These are phyloP conservation scores for Jasminum sambac DNA, from an alignment of 257 asterid genomes.

Conservation along the genomic window DNA sequence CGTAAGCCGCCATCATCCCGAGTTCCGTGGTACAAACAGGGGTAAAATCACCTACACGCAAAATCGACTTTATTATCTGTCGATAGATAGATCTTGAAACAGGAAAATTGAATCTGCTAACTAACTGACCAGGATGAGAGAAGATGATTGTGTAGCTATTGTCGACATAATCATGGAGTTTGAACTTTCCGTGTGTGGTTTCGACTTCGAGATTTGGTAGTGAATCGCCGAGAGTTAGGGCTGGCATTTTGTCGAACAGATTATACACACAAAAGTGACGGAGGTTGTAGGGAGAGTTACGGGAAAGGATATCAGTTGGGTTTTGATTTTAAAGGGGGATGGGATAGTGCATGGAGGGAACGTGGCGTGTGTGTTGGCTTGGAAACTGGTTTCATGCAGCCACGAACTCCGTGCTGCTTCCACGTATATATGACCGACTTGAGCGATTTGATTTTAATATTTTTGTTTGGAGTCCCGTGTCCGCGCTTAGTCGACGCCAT, in stretches of 20 bases:
- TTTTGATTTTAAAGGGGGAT: background rate
- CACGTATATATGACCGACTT: constrained; percentile 29
- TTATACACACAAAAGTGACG: background rate
- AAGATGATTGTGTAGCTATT: constrained; percentile 64
- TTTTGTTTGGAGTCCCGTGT: background rate
- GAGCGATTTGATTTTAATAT: background rate
- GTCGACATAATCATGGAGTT: constrained; percentile 66
- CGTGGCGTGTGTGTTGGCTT: constrained; percentile 30
- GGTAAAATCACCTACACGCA: constrained; percentile 64
- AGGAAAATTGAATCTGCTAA: background rate
- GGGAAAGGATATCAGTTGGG: background rate
- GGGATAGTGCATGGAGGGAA: constrained; percentile 32
- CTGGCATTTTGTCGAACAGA: constrained; percentile 53
- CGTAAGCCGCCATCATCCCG: constrained; percentile 77
- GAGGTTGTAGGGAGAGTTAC: background rate
- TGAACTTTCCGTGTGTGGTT: constrained; percentile 77
- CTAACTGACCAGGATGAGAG: constrained; percentile 67
- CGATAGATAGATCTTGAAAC: background rate
- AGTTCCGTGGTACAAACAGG: constrained; percentile 97
- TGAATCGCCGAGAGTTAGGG: constrained; percentile 77
- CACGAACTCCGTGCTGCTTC: constrained; percentile 25
- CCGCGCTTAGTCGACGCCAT: background rate
- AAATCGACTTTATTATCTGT: background rate
- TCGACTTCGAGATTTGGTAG: constrained; percentile 72
- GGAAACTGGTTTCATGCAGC: constrained; percentile 25